Conservation (phyloP, 2,329 filamentous ascomycete species). For the Anthostomella pinea region DNA sequence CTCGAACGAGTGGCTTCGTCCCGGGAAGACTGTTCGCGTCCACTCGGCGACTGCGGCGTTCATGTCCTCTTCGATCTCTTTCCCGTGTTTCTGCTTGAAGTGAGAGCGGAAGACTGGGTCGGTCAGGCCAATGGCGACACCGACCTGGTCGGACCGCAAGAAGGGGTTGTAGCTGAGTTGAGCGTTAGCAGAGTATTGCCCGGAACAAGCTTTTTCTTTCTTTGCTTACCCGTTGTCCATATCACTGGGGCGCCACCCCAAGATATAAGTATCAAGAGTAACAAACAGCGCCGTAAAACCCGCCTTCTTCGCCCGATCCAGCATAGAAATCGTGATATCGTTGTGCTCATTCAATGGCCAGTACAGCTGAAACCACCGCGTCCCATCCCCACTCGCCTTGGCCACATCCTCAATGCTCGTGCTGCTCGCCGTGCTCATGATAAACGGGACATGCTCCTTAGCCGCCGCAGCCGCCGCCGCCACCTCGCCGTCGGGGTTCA, state of each 20-base stretch:
- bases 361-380: slow-evolving; percentile 29
- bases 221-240: slow-evolving; percentile 12
- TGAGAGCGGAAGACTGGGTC: slow-evolving; percentile 25
- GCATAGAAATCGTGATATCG: slow-evolving; percentile 24
- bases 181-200: not conserved
- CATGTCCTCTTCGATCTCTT: slow-evolving; percentile 21
- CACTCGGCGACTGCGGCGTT: slow-evolving; percentile 23
- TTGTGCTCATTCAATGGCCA: slow-evolving; percentile 24
- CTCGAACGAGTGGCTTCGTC: slow-evolving; percentile 25
- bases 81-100: slow-evolving; percentile 21
- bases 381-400: slow-evolving; percentile 20
- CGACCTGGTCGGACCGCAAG: slow-evolving; percentile 26
- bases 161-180: slow-evolving; percentile 25
- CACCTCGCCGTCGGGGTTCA: slow-evolving; percentile 25
- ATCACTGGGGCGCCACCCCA: slow-evolving; percentile 27
- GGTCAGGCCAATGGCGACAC: slow-evolving; percentile 25
- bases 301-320: slow-evolving; percentile 18
- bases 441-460: slow-evolving; percentile 19
- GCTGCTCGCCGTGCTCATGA: slow-evolving; percentile 27
- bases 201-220: not conserved
- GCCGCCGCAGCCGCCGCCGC: slow-evolving; percentile 23
- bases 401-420: slow-evolving; percentile 29
- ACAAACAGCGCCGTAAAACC: slow-evolving; percentile 25
- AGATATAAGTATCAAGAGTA: slow-evolving; percentile 28
- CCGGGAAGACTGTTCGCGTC: slow-evolving; percentile 26